Evolutionary conservation across 2,329 filamentous ascomycete genomes (phyloP).

Genomic region (Fragosphaeria purpurea): DNA sequence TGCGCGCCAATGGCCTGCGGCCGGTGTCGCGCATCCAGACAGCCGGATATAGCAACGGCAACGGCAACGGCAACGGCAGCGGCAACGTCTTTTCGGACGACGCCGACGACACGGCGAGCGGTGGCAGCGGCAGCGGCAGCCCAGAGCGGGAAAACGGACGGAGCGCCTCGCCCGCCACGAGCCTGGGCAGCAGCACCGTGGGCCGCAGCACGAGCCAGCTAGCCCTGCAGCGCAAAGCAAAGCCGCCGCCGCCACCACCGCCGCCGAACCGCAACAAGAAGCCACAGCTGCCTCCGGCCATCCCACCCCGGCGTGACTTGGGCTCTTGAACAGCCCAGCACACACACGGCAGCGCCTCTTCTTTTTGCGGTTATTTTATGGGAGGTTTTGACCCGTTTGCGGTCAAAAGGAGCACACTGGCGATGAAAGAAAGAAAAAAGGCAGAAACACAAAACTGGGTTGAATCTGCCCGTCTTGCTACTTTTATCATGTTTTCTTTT

Average conservation of each 20-base stretch:
- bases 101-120: constrained; percentile 40
- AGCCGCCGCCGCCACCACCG: constrained; percentile 37
- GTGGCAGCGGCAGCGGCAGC: constrained; percentile 31
- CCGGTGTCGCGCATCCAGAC: constrained; percentile 36
- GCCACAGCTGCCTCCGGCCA: constrained; percentile 35
- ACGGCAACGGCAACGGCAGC: constrained; percentile 15
- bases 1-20: constrained; percentile 32
- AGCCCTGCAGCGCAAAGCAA: constrained; percentile 25
- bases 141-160: constrained; percentile 37
- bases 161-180: constrained; percentile 46
- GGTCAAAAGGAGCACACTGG: too few relatives aligned
- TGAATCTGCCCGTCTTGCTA: background rate
- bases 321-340: background rate
- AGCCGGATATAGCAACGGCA: constrained; percentile 11
- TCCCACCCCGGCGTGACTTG: constrained; percentile 25
- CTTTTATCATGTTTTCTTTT: background rate
- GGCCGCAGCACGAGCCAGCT: constrained; percentile 34
- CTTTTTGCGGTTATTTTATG: too few relatives aligned
- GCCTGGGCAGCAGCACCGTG: constrained; percentile 45
- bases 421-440: too few relatives aligned
- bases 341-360: too few relatives aligned
- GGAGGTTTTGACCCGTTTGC: too few relatives aligned
- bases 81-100: constrained; percentile 38
- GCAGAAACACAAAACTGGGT: too few relatives aligned
- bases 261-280: constrained; percentile 42